Conservation (phyloP, 768 basidiomycete species). For the Dioszegia hungarica region DNA sequence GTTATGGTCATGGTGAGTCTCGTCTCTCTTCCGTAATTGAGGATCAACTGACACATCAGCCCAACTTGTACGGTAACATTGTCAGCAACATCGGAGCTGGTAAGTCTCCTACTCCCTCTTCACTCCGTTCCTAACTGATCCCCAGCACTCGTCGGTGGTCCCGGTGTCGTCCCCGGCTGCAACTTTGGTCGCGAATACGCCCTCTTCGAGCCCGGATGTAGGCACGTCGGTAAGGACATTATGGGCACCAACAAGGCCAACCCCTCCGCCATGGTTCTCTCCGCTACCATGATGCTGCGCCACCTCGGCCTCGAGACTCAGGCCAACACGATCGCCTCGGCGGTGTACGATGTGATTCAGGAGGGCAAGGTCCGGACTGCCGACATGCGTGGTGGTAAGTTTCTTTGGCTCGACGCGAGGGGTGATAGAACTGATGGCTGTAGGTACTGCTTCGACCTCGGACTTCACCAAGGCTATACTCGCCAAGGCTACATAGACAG, state of each 20-base stretch:
- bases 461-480: slow-evolving; percentile 94
- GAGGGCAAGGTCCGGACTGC: slow-evolving; percentile 82
- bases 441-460: slow-evolving; percentile 84
- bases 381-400: slow-evolving; percentile 81
- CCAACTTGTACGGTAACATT: slow-evolving; percentile 74
- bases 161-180: slow-evolving; percentile 95
- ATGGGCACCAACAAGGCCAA: slow-evolving; percentile 53
- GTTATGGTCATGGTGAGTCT: slow-evolving; percentile 99
- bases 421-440: not conserved
- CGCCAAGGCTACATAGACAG: slow-evolving; percentile 50
- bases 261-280: slow-evolving; percentile 52
- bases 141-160: slow-evolving; percentile 87
- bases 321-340: slow-evolving; percentile 86
- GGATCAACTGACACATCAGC: slow-evolving; percentile 14
- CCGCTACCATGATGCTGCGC: slow-evolving; percentile 51
- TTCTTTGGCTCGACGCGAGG: not conserved
- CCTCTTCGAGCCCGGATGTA: slow-evolving; percentile 96
- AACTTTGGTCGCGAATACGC: slow-evolving; percentile 97
- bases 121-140: not conserved
- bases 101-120: not conserved
- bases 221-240: slow-evolving; percentile 68
- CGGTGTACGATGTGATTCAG: slow-evolving; percentile 89
- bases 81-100: slow-evolving; percentile 92
- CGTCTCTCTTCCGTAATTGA: not conserved
- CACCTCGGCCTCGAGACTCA: slow-evolving; percentile 67